Percentiles rank a stretch among this genome's conserved stretches.
phyloP scores from a whole-genome alignment of 192 early-diverging fungal genomes.

The Backusella mclennaniae region DNA sequence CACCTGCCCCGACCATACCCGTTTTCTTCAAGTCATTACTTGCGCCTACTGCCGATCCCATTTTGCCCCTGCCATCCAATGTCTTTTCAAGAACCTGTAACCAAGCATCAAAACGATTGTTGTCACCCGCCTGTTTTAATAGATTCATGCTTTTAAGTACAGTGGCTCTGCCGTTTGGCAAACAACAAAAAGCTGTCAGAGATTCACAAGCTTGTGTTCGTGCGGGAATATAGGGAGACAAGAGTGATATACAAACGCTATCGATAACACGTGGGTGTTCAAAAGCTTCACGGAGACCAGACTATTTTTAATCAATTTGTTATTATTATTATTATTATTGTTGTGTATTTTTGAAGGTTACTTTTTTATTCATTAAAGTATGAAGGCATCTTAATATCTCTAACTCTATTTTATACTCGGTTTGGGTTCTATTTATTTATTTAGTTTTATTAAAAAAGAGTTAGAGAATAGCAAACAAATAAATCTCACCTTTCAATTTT shows the following conservation, averaged over 20 bases:
- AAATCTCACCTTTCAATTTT: constrained; percentile 43
- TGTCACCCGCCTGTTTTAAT: constrained; percentile 45
- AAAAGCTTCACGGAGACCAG: constrained; percentile 71
- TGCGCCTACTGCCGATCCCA: constrained; percentile 74
- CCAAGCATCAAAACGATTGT: constrained; percentile 58
- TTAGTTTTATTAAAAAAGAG: neutral
- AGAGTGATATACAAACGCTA: constrained; percentile 66
- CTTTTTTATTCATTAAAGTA: constrained; percentile 64
- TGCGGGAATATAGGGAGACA: constrained; percentile 66
- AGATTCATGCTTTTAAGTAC: constrained; percentile 73
- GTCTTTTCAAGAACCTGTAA: constrained; percentile 64
- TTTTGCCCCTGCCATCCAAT: constrained; percentile 70
- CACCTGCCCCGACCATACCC: constrained; percentile 41
- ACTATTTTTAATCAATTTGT: constrained; percentile 32
- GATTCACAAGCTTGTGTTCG: constrained; percentile 66
- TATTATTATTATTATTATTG: neutral
- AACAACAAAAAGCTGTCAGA: constrained; percentile 70
- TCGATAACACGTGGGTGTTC: constrained; percentile 61
- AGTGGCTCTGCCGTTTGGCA: constrained; percentile 64
- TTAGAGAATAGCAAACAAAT: neutral
- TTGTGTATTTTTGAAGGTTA: neutral
- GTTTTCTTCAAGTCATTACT: constrained; percentile 65
- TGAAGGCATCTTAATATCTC: constrained; percentile 78
- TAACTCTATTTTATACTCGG: constrained; percentile 70
- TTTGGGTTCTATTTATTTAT: constrained; percentile 35